Evolutionary conservation across 1,139 yeast species (phyloP).

Genomic region (Zhuliangozyma blackwelliae): DNA sequence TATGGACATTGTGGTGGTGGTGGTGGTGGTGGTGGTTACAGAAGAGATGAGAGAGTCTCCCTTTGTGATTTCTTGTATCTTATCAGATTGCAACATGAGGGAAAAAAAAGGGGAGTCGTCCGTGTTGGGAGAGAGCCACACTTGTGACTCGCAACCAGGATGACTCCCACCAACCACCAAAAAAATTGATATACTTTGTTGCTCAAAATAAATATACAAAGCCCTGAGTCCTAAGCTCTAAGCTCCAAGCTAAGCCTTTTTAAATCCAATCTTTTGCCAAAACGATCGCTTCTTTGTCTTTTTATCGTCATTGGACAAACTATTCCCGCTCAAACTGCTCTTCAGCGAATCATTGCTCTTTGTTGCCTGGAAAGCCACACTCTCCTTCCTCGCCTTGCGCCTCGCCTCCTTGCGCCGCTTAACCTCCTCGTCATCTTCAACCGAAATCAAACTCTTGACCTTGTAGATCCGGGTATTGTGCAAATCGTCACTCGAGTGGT

Average conservation of each 20-base stretch:
- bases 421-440: slow-evolving; percentile 26
- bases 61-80: no score
- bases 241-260: slow-evolving; percentile 14
- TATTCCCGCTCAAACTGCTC: slow-evolving; percentile 6
- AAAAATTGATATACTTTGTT: no score
- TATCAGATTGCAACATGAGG: no score
- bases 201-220: no score
- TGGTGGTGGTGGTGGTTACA: no score
- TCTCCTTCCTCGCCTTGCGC: slow-evolving; percentile 8
- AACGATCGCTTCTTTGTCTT: slow-evolving; percentile 22
- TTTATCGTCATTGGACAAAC: slow-evolving; percentile 1
- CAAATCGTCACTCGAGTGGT: slow-evolving; percentile 3
- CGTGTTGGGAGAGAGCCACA: no score
- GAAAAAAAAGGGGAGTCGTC: no score
- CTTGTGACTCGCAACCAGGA: no score
- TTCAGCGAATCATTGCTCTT: slow-evolving; percentile 7
- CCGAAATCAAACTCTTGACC: slow-evolving; percentile 36
- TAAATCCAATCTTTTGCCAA: slow-evolving; percentile 30
- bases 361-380: slow-evolving; percentile 6
- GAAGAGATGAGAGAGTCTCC: no score
- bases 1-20: no score
- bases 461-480: slow-evolving; percentile 27
- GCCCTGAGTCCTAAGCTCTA: no score
- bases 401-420: slow-evolving; percentile 13
- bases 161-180: no score